Evolutionary conservation across 129 eudicot genomes (phyloP), one percentile per base, ranked within the genome.

Genomic region (Tagetes patula): DNA sequence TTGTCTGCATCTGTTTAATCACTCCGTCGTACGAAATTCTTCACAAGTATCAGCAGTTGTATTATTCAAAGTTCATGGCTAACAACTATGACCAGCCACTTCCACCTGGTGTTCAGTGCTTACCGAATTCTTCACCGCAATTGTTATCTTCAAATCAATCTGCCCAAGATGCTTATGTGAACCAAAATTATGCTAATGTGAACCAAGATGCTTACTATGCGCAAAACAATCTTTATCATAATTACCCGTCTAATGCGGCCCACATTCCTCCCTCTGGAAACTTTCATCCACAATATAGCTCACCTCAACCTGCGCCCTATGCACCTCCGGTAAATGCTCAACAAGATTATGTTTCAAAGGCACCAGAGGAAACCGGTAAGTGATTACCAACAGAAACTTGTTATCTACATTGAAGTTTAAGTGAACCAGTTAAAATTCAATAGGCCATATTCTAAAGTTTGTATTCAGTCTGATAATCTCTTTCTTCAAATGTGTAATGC

Each of bases 21-120:
- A 9, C 12, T 58, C 64, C 9, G 64, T 31, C 64, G 6, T 58
- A 31, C 64, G n/a, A 6, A 58, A 32, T 10, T 58, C n/a, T 32
- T 58, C 6, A 10, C 13, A 8, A 59, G 2, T 78, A 63, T 67
- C 62, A 55, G 61, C 60, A 33, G 55, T 38, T 8, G 31, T 46
- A 38, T 64, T 69, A 53, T 65, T 40, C 9, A 43, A 75, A 71
- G 76, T 52, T 59, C 39, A 91, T 91, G 97, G 90, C 77, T 64
- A 85, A 79, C 46, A 74, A 76, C 49, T 73, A 80, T 77, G 85
- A 81, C 67, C 79, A 83, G 80, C 95, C 91, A 49, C 89, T 73
- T 30, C 97, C 97, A 71, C 95, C 97, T 47, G 95, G 95, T 65
- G 90, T 86, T n/a, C 81, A 77, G 59, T 52, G 84, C 33, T 42